Percentiles rank a stretch among this genome's conserved stretches.
Evolutionary conservation across 2,329 filamentous ascomycete species (phyloP).

Genomic region (Pseudonectria foliicola): DNA sequence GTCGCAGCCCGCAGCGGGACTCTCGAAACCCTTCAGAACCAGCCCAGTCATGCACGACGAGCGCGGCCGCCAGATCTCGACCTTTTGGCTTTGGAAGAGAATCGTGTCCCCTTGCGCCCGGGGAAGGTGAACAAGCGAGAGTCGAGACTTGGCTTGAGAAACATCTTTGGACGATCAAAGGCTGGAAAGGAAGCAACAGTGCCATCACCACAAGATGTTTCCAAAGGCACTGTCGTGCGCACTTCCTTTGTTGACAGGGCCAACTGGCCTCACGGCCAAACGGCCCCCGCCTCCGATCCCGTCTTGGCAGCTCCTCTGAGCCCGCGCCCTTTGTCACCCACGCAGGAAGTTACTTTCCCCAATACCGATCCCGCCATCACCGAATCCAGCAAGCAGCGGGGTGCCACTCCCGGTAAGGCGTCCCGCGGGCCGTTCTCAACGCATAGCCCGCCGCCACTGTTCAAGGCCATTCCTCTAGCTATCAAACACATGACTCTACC

Average conservation of each 20-base stretch:
- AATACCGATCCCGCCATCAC: too few species aligned
- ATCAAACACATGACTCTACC: constrained; percentile 67
- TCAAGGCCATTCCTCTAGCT: constrained; percentile 80
- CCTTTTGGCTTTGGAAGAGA: constrained; percentile 21
- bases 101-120: constrained; percentile 35
- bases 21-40: constrained; percentile 18
- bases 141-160: constrained; percentile 44
- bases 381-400: constrained; percentile 1
- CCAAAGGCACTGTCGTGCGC: constrained; percentile 33
- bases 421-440: constrained; percentile 29
- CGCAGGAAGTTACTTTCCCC: constrained; percentile 13
- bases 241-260: constrained; percentile 40
- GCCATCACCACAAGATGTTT: constrained; percentile 22
- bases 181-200: constrained; percentile 25
- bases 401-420: constrained; percentile 12
- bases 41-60: constrained; percentile 15
- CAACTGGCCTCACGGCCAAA: constrained; percentile 34
- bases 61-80: constrained; percentile 20
- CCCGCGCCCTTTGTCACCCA: constrained; percentile 18
- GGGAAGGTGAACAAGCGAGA: constrained; percentile 40
- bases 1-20: constrained; percentile 16
- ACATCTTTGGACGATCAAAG: constrained; percentile 43
- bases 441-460: constrained; percentile 70
- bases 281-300: constrained; percentile 31
- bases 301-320: constrained; percentile 20